Conservation (phyloP, 2,329 filamentous ascomycete genomes). For the Talaromyces amestolkiae region DNA sequence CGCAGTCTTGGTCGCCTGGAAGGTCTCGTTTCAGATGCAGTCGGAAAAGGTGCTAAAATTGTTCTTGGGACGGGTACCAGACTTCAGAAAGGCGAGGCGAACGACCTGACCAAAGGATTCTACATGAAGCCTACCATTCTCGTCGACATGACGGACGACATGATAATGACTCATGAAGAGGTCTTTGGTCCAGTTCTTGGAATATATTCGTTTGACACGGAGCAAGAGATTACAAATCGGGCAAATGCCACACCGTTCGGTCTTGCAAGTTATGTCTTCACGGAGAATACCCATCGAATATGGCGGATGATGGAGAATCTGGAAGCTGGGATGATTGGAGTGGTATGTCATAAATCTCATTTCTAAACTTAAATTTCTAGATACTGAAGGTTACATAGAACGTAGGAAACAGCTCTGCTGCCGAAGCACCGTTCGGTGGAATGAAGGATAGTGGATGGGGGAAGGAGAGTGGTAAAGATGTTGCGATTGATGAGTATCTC, state of each 20-base stretch:
- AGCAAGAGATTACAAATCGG: conserved; percentile 43
- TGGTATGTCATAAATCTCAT: conserved; percentile 10
- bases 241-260: conserved; percentile 47
- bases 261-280: conserved; percentile 48
- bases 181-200: conserved; percentile 62
- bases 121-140: conserved; percentile 58
- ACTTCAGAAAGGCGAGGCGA: conserved; percentile 48
- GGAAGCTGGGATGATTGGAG: conserved; percentile 46
- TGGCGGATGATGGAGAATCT: conserved; percentile 43
- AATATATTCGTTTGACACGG: conserved; percentile 55
- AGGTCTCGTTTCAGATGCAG: conserved; percentile 55
- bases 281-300: conserved; percentile 44
- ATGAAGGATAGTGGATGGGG: conserved; percentile 33
- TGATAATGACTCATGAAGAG: conserved; percentile 54
- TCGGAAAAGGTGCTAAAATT: conserved; percentile 52
- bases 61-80: conserved; percentile 47
- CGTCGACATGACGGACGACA: conserved; percentile 53
- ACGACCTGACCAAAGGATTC: conserved; percentile 45
- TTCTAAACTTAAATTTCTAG: accelerated
- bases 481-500: conserved; percentile 34
- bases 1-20: conserved; percentile 60
- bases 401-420: conserved; percentile 25
- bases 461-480: conserved; percentile 28
- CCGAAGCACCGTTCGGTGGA: conserved; percentile 26
- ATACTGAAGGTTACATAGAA: conserved; percentile 25